Percentiles rank a stretch among this genome's conserved stretches.
Evolutionary conservation across 495 filamentous ascomycete species (phyloP).

Genomic region (Penicillium canescens): DNA sequence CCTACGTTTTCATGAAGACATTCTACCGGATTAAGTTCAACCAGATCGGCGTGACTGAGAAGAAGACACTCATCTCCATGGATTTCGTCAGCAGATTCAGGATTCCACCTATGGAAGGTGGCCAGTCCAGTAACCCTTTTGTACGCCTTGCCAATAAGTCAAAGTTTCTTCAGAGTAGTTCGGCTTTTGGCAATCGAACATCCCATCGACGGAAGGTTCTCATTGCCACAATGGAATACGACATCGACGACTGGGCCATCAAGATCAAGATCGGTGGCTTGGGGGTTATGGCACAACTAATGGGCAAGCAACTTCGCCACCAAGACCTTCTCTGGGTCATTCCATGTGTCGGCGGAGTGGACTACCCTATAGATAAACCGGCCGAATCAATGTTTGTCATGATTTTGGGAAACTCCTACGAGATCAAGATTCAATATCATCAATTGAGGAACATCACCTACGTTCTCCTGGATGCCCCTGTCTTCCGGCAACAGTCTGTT

Average conservation of each 20-base stretch:
- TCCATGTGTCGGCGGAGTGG: conserved; percentile 68
- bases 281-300: conserved; percentile 69
- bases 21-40: conserved; percentile 76
- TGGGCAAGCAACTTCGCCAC: conserved; percentile 68
- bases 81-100: conserved; percentile 33
- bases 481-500: conserved; percentile 69
- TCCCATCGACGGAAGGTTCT: conserved; percentile 55
- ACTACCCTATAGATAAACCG: conserved; percentile 61
- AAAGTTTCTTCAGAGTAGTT: conserved; percentile 44
- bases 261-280: conserved; percentile 75
- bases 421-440: conserved; percentile 68
- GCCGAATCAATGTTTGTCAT: conserved; percentile 65
- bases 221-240: conserved; percentile 73
- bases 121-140: conserved; percentile 30
- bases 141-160: conserved; percentile 42
- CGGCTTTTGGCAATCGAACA: conserved; percentile 45
- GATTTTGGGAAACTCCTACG: conserved; percentile 64
- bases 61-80: conserved; percentile 42
- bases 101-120: conserved; percentile 11
- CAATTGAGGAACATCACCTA: conserved; percentile 68
- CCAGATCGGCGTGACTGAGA: conserved; percentile 58
- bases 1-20: conserved; percentile 61
- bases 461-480: conserved; percentile 67
- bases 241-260: conserved; percentile 71
- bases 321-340: conserved; percentile 76